phyloP scores from a whole-genome alignment of 2,329 filamentous ascomycete genomes.

The Endoconidiophora laricicola region DNA sequence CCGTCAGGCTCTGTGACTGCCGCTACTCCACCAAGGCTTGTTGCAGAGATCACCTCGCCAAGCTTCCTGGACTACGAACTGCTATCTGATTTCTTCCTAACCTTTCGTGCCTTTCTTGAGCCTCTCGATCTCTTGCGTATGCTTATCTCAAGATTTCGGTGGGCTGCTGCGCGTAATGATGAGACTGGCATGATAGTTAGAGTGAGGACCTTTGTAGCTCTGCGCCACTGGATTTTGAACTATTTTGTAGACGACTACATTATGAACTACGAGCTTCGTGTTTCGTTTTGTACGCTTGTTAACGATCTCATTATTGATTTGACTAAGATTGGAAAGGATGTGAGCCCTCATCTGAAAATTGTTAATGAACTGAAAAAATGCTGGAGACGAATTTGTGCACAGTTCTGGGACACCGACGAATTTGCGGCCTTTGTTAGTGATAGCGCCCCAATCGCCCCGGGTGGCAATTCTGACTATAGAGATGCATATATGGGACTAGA shows the following conservation, averaged over 20 bases:
- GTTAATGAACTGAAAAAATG: conserved; percentile 90
- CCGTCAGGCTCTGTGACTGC: conserved; percentile 60
- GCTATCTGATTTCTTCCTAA: conserved; percentile 94
- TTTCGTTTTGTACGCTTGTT: conserved; percentile 63
- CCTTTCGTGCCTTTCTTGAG: conserved; percentile 75
- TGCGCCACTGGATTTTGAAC: conserved; percentile 94
- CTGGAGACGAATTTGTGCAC: conserved; percentile 77
- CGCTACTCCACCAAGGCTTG: conserved; percentile 75
- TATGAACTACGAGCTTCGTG: conserved; percentile 53
- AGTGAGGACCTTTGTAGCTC: conserved; percentile 84
- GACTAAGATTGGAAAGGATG: conserved; percentile 45
- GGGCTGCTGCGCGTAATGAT: conserved; percentile 66
- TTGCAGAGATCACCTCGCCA: conserved; percentile 92
- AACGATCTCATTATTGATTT: conserved; percentile 50
- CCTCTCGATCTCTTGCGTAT: conserved; percentile 62
- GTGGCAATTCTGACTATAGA: conserved; percentile 50
- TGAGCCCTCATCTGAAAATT: conserved; percentile 57
- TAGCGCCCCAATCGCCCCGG: conserved; percentile 55
- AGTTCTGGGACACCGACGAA: conserved; percentile 71
- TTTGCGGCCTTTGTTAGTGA: conserved; percentile 33
- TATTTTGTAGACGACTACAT: conserved; percentile 95
- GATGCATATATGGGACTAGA: conserved; percentile 24
- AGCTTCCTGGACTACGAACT: conserved; percentile 94
- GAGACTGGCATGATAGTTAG: conserved; percentile 87
- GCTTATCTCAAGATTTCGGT: conserved; percentile 68